These are phyloP conservation scores for Ophiorrhiza pumila DNA, from an alignment of 257 asterid species.

Conservation along the genomic window DNA sequence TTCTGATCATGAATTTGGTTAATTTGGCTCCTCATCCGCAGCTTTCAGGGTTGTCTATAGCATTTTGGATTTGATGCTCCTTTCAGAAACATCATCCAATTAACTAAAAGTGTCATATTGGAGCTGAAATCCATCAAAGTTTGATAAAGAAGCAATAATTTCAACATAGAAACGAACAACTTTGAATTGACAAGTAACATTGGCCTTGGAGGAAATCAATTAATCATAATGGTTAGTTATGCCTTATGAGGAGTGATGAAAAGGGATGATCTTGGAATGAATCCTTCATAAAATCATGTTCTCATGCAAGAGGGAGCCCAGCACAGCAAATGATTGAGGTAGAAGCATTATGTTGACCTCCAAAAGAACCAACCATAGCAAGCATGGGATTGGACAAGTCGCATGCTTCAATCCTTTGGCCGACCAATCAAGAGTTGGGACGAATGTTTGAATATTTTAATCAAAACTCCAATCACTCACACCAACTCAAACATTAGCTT, in stretches of 20 bases:
- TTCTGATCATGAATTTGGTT: too few species aligned
- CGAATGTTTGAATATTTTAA: too few species aligned
- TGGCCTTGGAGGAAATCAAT: too few species aligned
- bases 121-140: not conserved
- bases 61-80: not conserved
- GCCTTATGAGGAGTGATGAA: not conserved
- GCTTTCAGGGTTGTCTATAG: too few species aligned
- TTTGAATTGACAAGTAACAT: too few species aligned
- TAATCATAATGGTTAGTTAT: too few species aligned
- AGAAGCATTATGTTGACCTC: constrained; percentile 10
- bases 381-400: not conserved
- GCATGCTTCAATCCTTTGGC: constrained; percentile 8
- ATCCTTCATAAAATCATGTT: not conserved
- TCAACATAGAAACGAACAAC: not conserved
- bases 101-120: too few species aligned
- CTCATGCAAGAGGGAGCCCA: not conserved
- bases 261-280: not conserved
- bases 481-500: not conserved
- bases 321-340: not conserved
- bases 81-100: not conserved
- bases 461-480: not conserved
- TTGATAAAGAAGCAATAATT: not conserved
- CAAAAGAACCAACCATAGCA: not conserved
- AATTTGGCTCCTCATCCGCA: too few species aligned
- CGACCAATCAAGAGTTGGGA: too few species aligned